Percentiles rank a stretch among this genome's conserved stretches.
phyloP scores from a whole-genome alignment of 192 early-diverging fungal genomes.

The Glomus cerebriforme region DNA sequence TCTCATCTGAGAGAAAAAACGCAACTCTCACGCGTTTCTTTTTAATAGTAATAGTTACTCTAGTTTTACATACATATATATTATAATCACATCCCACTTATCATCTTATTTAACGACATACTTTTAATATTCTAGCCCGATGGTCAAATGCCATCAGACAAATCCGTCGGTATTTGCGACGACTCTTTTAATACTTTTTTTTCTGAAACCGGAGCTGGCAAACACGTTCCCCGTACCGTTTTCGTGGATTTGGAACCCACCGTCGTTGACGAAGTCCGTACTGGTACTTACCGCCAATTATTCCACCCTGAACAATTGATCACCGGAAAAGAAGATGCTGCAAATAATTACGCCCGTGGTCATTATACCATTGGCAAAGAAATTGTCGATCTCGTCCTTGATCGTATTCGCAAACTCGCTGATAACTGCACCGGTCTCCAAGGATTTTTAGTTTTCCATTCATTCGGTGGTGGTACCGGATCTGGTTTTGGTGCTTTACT shows the following conservation, averaged over 20 bases:
- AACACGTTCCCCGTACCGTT: slow-evolving; percentile 99
- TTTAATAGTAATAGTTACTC: no score
- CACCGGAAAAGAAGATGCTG: slow-evolving; percentile 99
- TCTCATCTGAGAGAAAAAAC: no score
- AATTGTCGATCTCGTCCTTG: slow-evolving; percentile 93
- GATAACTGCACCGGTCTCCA: slow-evolving; percentile 98
- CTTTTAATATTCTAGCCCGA: slow-evolving; percentile 9
- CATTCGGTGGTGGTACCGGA: slow-evolving; percentile 99
- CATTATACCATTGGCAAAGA: slow-evolving; percentile 99
- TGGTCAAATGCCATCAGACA: slow-evolving; percentile 58
- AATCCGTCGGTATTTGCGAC: slow-evolving; percentile 74
- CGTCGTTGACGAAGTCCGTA: slow-evolving; percentile 98
- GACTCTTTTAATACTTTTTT: slow-evolving; percentile 99
- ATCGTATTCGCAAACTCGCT: slow-evolving; percentile 96
- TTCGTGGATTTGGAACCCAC: slow-evolving; percentile 98
- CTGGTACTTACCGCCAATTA: slow-evolving; percentile 92
- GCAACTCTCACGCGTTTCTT: no score
- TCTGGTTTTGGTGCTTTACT: slow-evolving; percentile 98
- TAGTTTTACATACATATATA: no score
- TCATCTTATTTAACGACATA: neutral
- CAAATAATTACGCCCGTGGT: slow-evolving; percentile 99
- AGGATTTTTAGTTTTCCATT: slow-evolving; percentile 99
- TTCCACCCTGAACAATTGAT: slow-evolving; percentile 93
- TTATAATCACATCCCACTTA: no score
- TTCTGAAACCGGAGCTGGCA: slow-evolving; percentile 97